phyloP scores from a whole-genome alignment of 352 stramenopile genomes.

The Thalassiosira hispida region DNA sequence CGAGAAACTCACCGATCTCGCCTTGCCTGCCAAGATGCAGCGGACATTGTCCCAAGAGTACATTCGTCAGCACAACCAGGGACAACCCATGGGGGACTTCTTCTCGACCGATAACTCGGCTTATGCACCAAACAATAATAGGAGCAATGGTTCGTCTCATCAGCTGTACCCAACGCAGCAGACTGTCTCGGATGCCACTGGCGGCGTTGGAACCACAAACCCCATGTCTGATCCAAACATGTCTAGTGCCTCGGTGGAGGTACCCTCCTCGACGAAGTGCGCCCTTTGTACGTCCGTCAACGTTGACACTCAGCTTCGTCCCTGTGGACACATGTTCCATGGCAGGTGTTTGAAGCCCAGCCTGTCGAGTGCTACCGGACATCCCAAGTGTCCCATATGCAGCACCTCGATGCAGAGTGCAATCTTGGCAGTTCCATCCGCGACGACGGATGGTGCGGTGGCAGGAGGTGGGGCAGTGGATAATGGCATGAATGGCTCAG shows the following conservation, averaged over 20 bases:
- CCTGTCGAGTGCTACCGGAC: constrained; percentile 66
- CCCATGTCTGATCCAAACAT: constrained; percentile 28
- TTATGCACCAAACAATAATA: constrained; percentile 34
- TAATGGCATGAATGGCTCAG: not conserved
- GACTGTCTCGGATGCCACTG: constrained; percentile 1
- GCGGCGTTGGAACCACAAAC: constrained; percentile 14
- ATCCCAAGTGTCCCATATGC: constrained; percentile 80
- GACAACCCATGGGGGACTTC: constrained; percentile 48
- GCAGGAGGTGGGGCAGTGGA: not conserved
- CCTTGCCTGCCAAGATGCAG: constrained; percentile 81
- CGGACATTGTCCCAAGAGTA: constrained; percentile 81
- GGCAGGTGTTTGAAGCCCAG: constrained; percentile 81
- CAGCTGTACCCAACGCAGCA: constrained; percentile 56
- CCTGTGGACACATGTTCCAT: constrained; percentile 85
- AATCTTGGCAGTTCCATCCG: constrained; percentile 76
- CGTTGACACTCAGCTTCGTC: constrained; percentile 83
- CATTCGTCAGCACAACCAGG: constrained; percentile 63
- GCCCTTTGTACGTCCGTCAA: constrained; percentile 70
- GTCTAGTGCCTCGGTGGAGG: constrained; percentile 61
- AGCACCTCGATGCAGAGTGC: constrained; percentile 77
- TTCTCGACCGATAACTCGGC: constrained; percentile 50
- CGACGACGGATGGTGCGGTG: not conserved
- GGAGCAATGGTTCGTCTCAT: constrained; percentile 18
- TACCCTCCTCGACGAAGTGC: constrained; percentile 75
- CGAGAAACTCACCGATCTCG: constrained; percentile 83